These are phyloP conservation scores for Citrullus colocynthis DNA, from an alignment of 306 rosid genomes.

Conservation along the genomic window DNA sequence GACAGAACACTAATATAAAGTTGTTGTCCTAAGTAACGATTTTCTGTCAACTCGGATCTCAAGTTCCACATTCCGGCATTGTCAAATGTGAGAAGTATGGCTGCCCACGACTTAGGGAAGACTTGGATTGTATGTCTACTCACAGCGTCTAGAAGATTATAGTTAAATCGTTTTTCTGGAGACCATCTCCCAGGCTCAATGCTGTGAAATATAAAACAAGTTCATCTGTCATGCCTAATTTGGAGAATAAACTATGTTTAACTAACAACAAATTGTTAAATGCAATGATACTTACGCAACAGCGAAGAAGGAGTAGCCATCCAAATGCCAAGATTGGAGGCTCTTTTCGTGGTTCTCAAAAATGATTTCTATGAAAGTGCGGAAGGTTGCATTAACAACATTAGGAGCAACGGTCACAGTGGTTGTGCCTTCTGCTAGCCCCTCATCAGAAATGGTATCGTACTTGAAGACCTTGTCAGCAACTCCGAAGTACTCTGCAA, in stretches of 20 bases:
- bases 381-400: slow-evolving; percentile 25
- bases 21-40: background rate
- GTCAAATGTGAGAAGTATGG: background rate
- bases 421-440: slow-evolving; percentile 2
- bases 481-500: slow-evolving; percentile 52
- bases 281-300: background rate
- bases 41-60: slow-evolving; percentile 7
- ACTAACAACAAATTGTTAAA: background rate
- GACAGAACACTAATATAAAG: background rate
- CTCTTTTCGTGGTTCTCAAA: slow-evolving; percentile 75
- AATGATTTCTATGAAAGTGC: slow-evolving; percentile 50
- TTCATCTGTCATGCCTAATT: background rate
- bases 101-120: slow-evolving; percentile 29
- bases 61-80: slow-evolving; percentile 26
- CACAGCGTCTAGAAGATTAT: slow-evolving; percentile 55
- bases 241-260: background rate
- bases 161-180: slow-evolving; percentile 21
- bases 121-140: slow-evolving; percentile 69
- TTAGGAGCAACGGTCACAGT: slow-evolving; percentile 15
- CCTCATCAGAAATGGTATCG: slow-evolving; percentile 20
- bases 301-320: slow-evolving; percentile 26
- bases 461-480: slow-evolving; percentile 35
- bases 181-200: slow-evolving; percentile 66
- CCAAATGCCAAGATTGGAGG: slow-evolving; percentile 52
- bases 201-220: slow-evolving; percentile 6